A percentile compares a stretch with the other conserved stretches of the same genome.
These are phyloP conservation scores for Brassica cretica DNA, from an alignment of 345 rosid genomes.

Conservation along the genomic window DNA sequence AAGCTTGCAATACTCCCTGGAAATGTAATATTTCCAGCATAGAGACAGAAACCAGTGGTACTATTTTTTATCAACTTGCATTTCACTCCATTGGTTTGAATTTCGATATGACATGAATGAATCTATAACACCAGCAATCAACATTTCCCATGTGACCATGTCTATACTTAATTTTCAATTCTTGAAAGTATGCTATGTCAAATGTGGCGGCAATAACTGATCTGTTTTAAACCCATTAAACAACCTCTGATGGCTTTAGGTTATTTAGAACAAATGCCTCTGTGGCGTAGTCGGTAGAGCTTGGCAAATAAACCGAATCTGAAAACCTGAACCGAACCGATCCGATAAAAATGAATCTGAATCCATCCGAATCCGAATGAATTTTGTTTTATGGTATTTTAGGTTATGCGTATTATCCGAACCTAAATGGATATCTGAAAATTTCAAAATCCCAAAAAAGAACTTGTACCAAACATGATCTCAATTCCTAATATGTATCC, in stretches of 20 bases:
- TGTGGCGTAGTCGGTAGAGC: too few relatives aligned
- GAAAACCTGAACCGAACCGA: too few relatives aligned
- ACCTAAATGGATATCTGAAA: too few relatives aligned
- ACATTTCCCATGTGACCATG: neutral
- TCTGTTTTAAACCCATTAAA: neutral
- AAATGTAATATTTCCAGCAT: neutral
- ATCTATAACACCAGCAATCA: neutral
- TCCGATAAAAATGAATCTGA: too few relatives aligned
- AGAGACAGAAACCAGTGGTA: neutral
- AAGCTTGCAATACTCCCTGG: neutral
- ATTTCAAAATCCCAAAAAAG: too few relatives aligned
- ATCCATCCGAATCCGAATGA: too few relatives aligned
- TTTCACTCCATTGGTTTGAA: neutral
- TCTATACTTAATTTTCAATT: neutral
- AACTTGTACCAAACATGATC: too few relatives aligned
- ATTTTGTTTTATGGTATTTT: too few relatives aligned
- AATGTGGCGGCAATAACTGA: constrained; percentile 33
- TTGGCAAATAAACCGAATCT: too few relatives aligned
- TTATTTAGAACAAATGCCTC: neutral
- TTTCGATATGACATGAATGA: neutral
- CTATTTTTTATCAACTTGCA: neutral
- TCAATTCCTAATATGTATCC: too few relatives aligned
- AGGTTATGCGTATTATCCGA: too few relatives aligned
- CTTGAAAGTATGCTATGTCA: neutral
- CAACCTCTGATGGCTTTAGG: neutral